phyloP scores from a whole-genome alignment of 2,329 filamentous ascomycete species.

The Diplodia seriata region DNA sequence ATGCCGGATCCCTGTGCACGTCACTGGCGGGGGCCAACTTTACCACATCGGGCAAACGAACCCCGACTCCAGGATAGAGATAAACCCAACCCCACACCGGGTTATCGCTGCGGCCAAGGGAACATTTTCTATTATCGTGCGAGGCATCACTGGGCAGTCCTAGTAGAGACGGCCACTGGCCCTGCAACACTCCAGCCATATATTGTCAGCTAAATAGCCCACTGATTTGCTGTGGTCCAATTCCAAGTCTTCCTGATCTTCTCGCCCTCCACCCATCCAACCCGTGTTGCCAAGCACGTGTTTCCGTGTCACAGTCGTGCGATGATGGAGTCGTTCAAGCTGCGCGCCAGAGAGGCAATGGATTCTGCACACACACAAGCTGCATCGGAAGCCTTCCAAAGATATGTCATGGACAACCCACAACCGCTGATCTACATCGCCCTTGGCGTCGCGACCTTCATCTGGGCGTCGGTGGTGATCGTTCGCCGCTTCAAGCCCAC shows the following conservation, averaged over 20 bases:
- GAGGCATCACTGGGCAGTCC: not conserved
- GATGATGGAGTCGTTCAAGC: conserved; percentile 37
- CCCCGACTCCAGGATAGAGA: conserved; percentile 26
- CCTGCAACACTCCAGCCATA: conserved; percentile 1
- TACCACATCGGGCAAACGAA: conserved; percentile 26
- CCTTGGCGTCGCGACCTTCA: conserved; percentile 42
- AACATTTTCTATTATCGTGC: conserved; percentile 31
- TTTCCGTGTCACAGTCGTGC: conserved; percentile 33
- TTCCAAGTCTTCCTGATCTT: not conserved
- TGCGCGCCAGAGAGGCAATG: conserved; percentile 34
- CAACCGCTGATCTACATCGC: conserved; percentile 42
- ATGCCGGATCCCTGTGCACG: conserved; percentile 10
- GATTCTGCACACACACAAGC: conserved; percentile 22
- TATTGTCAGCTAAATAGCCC: conserved; percentile 26
- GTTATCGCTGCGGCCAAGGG: conserved; percentile 29
- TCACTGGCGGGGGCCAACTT: conserved; percentile 23
- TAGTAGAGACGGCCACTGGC: not conserved
- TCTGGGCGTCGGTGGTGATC: conserved; percentile 42
- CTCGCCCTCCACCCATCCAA: conserved; percentile 31
- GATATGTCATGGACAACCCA: conserved; percentile 33
- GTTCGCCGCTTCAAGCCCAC: conserved; percentile 42
- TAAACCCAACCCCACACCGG: conserved; percentile 32
- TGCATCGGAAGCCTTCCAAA: conserved; percentile 21
- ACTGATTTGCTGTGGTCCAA: not conserved
- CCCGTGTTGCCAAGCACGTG: conserved; percentile 4